Conservation (phyloP, 2,329 filamentous ascomycete species). For the Botryotinia globosa region DNA sequence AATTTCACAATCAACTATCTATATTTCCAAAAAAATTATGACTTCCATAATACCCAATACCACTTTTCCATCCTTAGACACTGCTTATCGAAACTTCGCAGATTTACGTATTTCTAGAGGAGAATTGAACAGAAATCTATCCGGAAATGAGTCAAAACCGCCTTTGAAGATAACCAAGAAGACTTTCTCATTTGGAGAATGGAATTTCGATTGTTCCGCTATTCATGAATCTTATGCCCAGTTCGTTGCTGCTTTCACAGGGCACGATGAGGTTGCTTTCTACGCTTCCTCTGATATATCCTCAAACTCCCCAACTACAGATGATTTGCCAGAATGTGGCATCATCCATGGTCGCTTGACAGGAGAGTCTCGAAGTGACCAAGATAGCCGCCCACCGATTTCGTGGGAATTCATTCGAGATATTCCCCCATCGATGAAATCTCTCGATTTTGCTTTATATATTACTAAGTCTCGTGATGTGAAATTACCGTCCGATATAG, state of each 20-base stretch:
- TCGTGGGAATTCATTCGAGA: background rate
- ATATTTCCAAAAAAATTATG: background rate
- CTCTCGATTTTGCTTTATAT: background rate
- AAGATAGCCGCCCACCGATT: background rate
- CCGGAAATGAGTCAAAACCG: background rate
- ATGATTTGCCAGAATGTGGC: background rate
- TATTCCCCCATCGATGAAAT: background rate
- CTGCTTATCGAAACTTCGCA: background rate
- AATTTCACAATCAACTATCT: background rate
- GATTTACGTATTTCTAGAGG: background rate
- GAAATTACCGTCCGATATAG: background rate
- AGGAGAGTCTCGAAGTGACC: background rate
- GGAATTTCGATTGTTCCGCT: background rate
- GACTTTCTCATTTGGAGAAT: background rate
- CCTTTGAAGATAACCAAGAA: background rate
- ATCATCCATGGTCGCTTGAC: background rate
- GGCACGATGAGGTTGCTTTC: conserved; percentile 3
- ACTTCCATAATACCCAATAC: conserved; percentile 4
- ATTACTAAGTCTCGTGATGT: background rate
- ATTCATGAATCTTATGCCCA: conserved; percentile 1
- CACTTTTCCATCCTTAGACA: background rate
- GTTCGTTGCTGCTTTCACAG: conserved; percentile 4
- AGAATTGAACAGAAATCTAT: background rate
- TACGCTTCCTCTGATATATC: background rate
- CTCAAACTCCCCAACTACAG: background rate